Conservation (phyloP, 169 alveolate species). For the Cyclospora cayetanensis region DNA sequence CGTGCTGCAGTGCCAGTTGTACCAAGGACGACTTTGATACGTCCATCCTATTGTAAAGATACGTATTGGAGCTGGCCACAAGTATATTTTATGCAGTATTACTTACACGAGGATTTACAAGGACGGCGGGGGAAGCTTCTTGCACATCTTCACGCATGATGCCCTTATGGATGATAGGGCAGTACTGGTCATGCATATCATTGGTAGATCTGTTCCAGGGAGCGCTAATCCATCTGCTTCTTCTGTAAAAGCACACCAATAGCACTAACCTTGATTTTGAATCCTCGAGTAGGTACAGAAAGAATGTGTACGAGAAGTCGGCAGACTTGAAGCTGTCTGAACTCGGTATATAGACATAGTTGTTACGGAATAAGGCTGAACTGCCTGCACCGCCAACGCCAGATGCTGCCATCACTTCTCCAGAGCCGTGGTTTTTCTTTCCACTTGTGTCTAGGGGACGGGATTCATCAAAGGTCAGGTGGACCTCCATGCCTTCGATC, state of each 20-base stretch:
- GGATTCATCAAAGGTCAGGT: conserved; percentile 82
- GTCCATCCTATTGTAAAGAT: conserved; percentile 78
- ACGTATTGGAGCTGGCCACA: background rate
- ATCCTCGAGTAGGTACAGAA: conserved; percentile 82
- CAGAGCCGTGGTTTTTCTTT: conserved; percentile 85
- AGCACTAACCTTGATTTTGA: conserved; percentile 75
- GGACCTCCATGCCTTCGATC: conserved; percentile 81
- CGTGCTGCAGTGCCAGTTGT: conserved; percentile 76
- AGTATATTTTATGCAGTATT: background rate
- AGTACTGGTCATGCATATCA: conserved; percentile 74
- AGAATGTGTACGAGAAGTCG: conserved; percentile 85
- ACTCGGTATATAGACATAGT: conserved; percentile 81
- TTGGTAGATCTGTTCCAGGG: conserved; percentile 18
- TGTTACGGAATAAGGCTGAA: conserved; percentile 85
- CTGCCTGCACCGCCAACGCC: conserved; percentile 91
- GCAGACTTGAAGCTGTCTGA: conserved; percentile 77
- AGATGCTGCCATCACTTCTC: conserved; percentile 84
- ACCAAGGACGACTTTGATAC: conserved; percentile 80
- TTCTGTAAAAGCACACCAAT: background rate
- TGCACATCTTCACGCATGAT: conserved; percentile 80
- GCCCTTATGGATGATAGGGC: conserved; percentile 90
- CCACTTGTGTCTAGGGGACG: conserved; percentile 88
- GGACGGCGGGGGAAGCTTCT: conserved; percentile 88
- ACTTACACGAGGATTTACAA: conserved; percentile 84
- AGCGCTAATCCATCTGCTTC: background rate